Conservation (phyloP, 768 basidiomycete genomes). For the Melanogaster broomeanus region DNA sequence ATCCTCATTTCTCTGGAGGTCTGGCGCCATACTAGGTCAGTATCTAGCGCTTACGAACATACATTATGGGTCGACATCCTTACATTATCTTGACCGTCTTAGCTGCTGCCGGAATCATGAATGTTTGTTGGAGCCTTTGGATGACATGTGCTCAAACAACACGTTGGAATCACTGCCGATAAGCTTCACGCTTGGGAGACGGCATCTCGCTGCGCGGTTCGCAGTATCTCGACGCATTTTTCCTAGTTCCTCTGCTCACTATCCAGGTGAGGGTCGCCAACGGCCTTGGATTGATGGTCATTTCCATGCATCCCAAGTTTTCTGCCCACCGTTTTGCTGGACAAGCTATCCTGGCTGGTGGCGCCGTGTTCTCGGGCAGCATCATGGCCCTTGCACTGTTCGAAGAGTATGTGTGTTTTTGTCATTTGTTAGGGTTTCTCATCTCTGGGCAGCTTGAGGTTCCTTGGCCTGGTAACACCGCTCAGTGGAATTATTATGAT, state of each 20-base stretch:
- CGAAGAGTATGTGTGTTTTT: conserved; percentile 38
- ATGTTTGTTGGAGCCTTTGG: conserved; percentile 70
- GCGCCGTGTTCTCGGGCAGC: conserved; percentile 61
- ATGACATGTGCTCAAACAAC: conserved; percentile 57
- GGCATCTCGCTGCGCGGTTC: conserved; percentile 66
- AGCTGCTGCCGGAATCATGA: conserved; percentile 50
- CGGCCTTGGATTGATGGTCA: conserved; percentile 61
- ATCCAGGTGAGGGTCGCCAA: conserved; percentile 56
- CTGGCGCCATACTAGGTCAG: conserved; percentile 45
- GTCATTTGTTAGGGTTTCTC: background rate
- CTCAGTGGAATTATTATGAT: conserved; percentile 66
- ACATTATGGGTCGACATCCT: background rate
- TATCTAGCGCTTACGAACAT: background rate
- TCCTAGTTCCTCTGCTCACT: conserved; percentile 11
- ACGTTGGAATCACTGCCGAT: conserved; percentile 49
- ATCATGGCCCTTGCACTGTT: conserved; percentile 57
- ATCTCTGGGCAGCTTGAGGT: conserved; percentile 38
- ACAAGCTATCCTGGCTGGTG: conserved; percentile 61
- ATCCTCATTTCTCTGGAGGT: conserved; percentile 40
- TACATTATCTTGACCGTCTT: background rate
- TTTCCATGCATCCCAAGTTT: conserved; percentile 67
- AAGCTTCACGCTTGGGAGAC: conserved; percentile 61
- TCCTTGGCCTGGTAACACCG: conserved; percentile 67
- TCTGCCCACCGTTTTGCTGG: conserved; percentile 62
- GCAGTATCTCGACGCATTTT: conserved; percentile 15